phyloP scores from a whole-genome alignment of 139 green algal genomes.

The Micractinium conductrix region DNA sequence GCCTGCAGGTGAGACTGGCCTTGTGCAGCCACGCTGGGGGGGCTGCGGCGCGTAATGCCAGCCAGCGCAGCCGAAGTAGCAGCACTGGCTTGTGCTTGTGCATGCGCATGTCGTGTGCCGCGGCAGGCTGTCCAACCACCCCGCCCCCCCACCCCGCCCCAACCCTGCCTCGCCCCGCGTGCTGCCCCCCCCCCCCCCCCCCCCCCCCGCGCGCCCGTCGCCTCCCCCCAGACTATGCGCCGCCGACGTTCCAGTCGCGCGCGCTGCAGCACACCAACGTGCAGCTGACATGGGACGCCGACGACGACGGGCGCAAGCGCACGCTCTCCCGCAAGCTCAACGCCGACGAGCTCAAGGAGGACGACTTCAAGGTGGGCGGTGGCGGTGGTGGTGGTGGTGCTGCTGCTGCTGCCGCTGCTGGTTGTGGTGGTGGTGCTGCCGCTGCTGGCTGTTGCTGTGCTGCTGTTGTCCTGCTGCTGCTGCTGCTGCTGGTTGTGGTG shows the following conservation, averaged over 20 bases:
- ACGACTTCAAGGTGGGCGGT: conserved; percentile 76
- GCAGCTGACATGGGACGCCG: conserved; percentile 93
- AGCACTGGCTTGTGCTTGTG: too few relatives aligned
- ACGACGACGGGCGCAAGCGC: conserved; percentile 75
- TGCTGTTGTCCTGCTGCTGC: neutral
- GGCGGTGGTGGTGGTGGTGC: neutral
- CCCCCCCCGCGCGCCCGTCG: neutral
- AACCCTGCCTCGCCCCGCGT: neutral
- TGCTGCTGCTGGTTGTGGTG: neutral
- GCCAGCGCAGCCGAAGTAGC: too few relatives aligned
- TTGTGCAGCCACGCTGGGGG: too few relatives aligned
- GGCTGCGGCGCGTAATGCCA: too few relatives aligned
- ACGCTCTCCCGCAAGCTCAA: conserved; percentile 63
- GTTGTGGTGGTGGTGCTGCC: too few relatives aligned
- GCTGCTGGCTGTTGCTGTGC: too few relatives aligned
- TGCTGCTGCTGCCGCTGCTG: neutral
- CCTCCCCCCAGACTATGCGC: conserved; percentile 70
- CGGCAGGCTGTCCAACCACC: neutral
- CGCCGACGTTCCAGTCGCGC: conserved; percentile 77
- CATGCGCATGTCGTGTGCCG: neutral
- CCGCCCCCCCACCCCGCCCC: neutral
- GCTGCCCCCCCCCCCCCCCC: neutral
- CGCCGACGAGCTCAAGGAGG: conserved; percentile 87
- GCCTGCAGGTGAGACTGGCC: neutral
- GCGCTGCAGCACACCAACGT: conserved; percentile 92